These are phyloP conservation scores for Flaveria trinervia DNA, from an alignment of 129 eudicot genomes.

Conservation along the genomic window DNA sequence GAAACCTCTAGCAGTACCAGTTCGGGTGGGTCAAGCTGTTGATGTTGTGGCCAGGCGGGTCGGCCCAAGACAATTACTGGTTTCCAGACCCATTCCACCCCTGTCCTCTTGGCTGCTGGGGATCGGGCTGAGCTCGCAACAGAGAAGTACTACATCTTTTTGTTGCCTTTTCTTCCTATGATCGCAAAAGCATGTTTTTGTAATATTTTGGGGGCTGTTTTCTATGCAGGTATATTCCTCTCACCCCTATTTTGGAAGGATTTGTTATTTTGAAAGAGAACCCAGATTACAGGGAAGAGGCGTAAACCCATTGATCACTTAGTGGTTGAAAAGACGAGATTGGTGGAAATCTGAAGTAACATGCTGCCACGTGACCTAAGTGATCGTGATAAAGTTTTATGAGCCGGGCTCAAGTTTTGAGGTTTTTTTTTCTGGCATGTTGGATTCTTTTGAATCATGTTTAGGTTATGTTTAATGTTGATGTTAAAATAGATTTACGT, in stretches of 20 bases:
- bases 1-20: constrained; percentile 92
- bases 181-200: background rate
- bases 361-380: background rate
- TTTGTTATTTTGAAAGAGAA: constrained; percentile 90
- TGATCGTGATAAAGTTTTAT: background rate
- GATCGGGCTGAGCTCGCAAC: constrained; percentile 99
- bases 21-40: constrained; percentile 98
- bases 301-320: constrained; percentile 18
- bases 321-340: background rate
- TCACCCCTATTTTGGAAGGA: constrained; percentile 90
- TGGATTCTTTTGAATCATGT: background rate
- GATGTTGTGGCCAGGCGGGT: constrained; percentile 99
- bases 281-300: constrained; percentile 90
- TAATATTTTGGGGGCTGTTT: constrained; percentile 11
- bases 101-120: constrained; percentile 89
- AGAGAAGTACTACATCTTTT: constrained; percentile 53
- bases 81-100: constrained; percentile 98
- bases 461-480: background rate
- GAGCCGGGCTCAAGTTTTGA: background rate
- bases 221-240: constrained; percentile 76
- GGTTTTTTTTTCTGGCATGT: background rate
- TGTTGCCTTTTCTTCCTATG: background rate
- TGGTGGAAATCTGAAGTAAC: constrained; percentile 7
- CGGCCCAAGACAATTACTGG: constrained; percentile 98
- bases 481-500: background rate